Evolutionary conservation across 768 basidiomycete species (phyloP).

Genomic region (Mycena epipterygia): DNA sequence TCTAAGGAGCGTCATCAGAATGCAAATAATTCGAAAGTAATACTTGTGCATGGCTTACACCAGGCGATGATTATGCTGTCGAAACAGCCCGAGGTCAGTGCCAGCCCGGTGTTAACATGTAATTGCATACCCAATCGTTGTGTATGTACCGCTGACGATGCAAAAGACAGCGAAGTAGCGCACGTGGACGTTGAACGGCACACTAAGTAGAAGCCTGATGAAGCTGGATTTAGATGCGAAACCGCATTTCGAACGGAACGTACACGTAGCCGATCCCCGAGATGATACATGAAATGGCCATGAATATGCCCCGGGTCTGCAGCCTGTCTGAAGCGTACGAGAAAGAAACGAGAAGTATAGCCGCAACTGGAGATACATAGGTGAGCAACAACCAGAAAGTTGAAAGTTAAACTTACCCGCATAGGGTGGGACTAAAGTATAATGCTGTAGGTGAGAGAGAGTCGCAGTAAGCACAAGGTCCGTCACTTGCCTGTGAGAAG

Average conservation of each 20-base stretch:
- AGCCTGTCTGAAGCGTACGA: conserved; percentile 76
- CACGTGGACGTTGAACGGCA: conserved; percentile 67
- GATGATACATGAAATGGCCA: conserved; percentile 58
- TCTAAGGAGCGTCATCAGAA: conserved; percentile 51
- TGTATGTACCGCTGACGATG: conserved; percentile 83
- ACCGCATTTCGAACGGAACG: conserved; percentile 32
- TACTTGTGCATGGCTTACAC: conserved; percentile 63
- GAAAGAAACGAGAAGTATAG: conserved; percentile 70
- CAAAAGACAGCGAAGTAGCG: conserved; percentile 86
- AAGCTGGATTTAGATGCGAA: background rate
- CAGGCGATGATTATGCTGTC: conserved; percentile 72
- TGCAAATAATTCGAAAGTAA: background rate
- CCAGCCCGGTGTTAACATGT: background rate
- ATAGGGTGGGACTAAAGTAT: conserved; percentile 76
- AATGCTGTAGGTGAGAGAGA: background rate
- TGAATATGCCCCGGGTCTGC: conserved; percentile 69
- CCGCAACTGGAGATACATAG: conserved; percentile 55
- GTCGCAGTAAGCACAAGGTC: no score
- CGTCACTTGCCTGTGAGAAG: conserved; percentile 61
- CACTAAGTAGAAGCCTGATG: conserved; percentile 68
- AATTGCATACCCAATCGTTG: conserved; percentile 67
- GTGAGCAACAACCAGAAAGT: background rate
- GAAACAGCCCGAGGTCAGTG: background rate
- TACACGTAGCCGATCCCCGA: conserved; percentile 76
- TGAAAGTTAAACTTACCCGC: conserved; percentile 44